Conservation (phyloP, 2,329 filamentous ascomycete species). For the Scedosporium boydii region DNA sequence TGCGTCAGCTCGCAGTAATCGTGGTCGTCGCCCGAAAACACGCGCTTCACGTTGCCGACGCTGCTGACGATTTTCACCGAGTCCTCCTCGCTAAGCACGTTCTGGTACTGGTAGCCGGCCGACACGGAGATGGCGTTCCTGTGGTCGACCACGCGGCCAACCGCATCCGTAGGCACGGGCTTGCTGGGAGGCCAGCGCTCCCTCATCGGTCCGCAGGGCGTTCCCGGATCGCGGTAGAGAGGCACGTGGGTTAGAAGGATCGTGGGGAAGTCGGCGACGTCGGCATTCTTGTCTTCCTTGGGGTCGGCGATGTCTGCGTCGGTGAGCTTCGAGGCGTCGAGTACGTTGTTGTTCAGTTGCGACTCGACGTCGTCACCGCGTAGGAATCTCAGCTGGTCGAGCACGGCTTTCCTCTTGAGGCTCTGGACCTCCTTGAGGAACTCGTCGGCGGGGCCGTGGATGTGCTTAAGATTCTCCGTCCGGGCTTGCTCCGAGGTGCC, state of each 20-base stretch:
- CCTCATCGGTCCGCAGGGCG: slow-evolving; percentile 77
- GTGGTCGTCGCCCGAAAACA: slow-evolving; percentile 95
- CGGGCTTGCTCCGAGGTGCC: slow-evolving; percentile 41
- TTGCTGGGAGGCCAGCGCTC: slow-evolving; percentile 72
- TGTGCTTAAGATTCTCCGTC: slow-evolving; percentile 42
- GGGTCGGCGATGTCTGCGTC: slow-evolving; percentile 13
- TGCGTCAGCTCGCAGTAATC: slow-evolving; percentile 93
- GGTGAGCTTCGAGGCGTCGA: slow-evolving; percentile 25
- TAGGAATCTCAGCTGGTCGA: slow-evolving; percentile 57
- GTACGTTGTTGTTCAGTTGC: slow-evolving; percentile 47
- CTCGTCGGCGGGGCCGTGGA: slow-evolving; percentile 67
- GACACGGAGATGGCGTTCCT: slow-evolving; percentile 70
- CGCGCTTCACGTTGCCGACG: slow-evolving; percentile 71
- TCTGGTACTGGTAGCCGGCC: slow-evolving; percentile 91
- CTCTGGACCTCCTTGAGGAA: slow-evolving; percentile 62
- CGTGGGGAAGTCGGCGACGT: slow-evolving; percentile 61
- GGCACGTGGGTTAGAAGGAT: slow-evolving; percentile 88
- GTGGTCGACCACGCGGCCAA: slow-evolving; percentile 38
- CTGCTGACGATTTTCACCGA: slow-evolving; percentile 67
- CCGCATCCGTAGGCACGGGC: slow-evolving; percentile 32
- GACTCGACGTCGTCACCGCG: slow-evolving; percentile 49
- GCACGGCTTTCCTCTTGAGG: slow-evolving; percentile 57
- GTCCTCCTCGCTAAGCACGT: slow-evolving; percentile 71
- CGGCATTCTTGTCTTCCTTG: not conserved
- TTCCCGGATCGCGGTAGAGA: slow-evolving; percentile 70